Percentiles rank a stretch among this genome's conserved stretches.
Evolutionary conservation across 1,284 basidiomycete species (phyloP).

Genomic region (Ganoderma multipileum): DNA sequence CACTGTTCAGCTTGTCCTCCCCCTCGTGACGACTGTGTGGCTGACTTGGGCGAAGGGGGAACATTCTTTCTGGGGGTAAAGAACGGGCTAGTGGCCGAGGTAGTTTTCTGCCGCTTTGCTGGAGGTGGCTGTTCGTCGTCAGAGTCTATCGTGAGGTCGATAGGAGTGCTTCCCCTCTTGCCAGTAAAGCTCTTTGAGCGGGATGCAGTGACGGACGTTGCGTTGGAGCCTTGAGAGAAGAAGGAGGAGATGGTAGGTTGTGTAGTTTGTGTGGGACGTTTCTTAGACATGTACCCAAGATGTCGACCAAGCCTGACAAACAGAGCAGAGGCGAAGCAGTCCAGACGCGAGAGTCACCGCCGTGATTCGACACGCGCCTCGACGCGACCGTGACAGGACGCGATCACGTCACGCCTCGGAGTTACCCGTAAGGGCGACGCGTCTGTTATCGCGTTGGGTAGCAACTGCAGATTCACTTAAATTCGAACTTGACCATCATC

Average conservation of each 20-base stretch:
- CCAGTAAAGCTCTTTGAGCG: conserved; percentile 27
- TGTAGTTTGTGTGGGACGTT: conserved; percentile 9
- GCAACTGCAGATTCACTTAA: too few species aligned
- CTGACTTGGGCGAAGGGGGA: conserved; percentile 1
- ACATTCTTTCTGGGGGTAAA: conserved; percentile 14
- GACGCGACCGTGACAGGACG: conserved; percentile 4
- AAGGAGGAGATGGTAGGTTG: conserved; percentile 60
- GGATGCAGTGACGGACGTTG: conserved; percentile 23
- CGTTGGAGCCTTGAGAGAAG: conserved; percentile 49
- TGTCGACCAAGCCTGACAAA: conserved; percentile 1
- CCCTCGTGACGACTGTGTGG: conserved; percentile 9
- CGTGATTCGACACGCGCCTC: background rate
- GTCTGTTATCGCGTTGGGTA: conserved; percentile 13
- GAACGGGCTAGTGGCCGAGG: conserved; percentile 19
- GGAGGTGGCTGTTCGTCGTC: conserved; percentile 44
- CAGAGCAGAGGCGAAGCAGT: background rate
- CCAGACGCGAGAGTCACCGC: background rate
- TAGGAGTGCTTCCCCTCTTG: conserved; percentile 44
- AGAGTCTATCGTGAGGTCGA: conserved; percentile 61
- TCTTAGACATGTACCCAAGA: conserved; percentile 13
- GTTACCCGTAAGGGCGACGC: conserved; percentile 9
- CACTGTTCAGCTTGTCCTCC: conserved; percentile 42
- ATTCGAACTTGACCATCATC: too few species aligned
- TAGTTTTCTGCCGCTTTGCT: conserved; percentile 45
- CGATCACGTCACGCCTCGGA: conserved; percentile 9